phyloP scores from a whole-genome alignment of 176 grass and related monocot genomes.

The Pharus latifolius region DNA sequence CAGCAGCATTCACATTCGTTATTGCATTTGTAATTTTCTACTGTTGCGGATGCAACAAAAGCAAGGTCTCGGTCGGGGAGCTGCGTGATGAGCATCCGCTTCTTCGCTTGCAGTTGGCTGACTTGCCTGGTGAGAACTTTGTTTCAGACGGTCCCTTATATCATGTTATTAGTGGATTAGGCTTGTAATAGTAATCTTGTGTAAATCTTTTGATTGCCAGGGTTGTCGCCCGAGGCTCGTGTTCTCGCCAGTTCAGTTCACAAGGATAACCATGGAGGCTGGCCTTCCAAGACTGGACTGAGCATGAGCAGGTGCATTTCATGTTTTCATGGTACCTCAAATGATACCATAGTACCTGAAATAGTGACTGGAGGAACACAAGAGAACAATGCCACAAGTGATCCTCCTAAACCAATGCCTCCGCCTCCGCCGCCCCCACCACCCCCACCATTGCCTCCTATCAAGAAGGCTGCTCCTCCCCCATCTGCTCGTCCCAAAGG shows the following conservation, averaged over 20 bases:
- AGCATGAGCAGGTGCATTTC: constrained; percentile 24
- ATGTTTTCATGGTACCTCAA: constrained; percentile 27
- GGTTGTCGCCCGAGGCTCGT: background rate
- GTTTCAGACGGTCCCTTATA: background rate
- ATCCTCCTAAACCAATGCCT: constrained; percentile 15
- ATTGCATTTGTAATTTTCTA: constrained; percentile 31
- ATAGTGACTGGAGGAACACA: constrained; percentile 16
- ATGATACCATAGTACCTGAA: background rate
- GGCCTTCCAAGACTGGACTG: background rate
- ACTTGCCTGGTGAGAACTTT: constrained; percentile 8
- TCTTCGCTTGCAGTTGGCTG: constrained; percentile 27
- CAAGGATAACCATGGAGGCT: constrained; percentile 9
- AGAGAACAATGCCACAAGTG: constrained; percentile 7
- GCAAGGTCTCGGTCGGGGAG: constrained; percentile 35
- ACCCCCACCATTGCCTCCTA: constrained; percentile 9
- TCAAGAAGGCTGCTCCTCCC: constrained; percentile 9
- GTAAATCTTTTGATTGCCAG: constrained; percentile 6
- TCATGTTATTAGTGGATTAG: background rate
- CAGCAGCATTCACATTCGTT: constrained; percentile 8
- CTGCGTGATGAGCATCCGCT: constrained; percentile 41
- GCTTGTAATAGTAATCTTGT: background rate
- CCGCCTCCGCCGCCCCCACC: constrained; percentile 2
- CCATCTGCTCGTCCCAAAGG: constrained; percentile 20
- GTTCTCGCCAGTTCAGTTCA: background rate
- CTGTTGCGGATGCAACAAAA: constrained; percentile 46